Evolutionary conservation across 2,329 filamentous ascomycete genomes (phyloP).

Genomic region (Albophoma yamanashiensis): DNA sequence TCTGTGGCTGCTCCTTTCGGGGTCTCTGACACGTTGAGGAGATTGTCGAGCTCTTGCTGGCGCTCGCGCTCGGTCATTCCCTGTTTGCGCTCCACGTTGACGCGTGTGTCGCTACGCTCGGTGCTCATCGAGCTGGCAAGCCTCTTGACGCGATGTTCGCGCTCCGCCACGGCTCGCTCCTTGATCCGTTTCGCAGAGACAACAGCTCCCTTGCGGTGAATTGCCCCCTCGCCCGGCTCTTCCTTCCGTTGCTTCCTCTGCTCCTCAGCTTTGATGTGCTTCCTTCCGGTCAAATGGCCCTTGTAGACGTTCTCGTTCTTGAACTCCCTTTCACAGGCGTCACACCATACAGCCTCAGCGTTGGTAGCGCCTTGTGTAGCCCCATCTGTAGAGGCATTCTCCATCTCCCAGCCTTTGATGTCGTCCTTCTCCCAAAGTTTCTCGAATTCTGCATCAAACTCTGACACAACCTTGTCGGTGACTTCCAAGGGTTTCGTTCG

Average conservation of each 20-base stretch:
- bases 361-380: conserved; percentile 16
- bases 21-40: conserved; percentile 43
- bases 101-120: conserved; percentile 77
- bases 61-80: conserved; percentile 97
- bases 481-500: conserved; percentile 80
- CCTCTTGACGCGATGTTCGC: conserved; percentile 73
- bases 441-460: conserved; percentile 77
- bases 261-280: conserved; percentile 78
- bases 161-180: conserved; percentile 81
- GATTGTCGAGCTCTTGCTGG: conserved; percentile 82
- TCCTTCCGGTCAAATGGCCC: conserved; percentile 78
- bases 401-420: conserved; percentile 66
- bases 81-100: conserved; percentile 92
- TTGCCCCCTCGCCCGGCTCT: conserved; percentile 20
- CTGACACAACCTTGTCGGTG: conserved; percentile 62
- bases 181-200: conserved; percentile 53
- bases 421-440: conserved; percentile 71
- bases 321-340: conserved; percentile 89
- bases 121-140: conserved; percentile 75
- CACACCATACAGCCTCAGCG: conserved; percentile 71
- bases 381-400: conserved; percentile 29
- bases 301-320: conserved; percentile 94
- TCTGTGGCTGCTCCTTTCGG: conserved; percentile 28
- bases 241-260: conserved; percentile 41
- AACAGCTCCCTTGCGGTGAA: conserved; percentile 12